Conservation (phyloP, 1,284 basidiomycete species). For the Trichosporon sp. region DNA sequence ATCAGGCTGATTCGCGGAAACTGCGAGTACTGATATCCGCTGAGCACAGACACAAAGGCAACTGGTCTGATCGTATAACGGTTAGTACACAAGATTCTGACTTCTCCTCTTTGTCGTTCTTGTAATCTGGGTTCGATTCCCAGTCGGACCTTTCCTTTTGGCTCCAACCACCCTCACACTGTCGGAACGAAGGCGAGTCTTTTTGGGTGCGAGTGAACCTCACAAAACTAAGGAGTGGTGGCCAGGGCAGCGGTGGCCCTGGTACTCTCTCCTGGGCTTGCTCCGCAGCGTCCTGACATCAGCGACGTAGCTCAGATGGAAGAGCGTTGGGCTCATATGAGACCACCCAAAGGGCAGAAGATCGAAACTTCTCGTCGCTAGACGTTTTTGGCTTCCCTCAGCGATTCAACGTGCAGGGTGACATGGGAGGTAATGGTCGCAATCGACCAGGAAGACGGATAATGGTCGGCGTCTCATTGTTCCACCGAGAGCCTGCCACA, state of each 20-base stretch:
- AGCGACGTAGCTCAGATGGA: constrained; percentile 20
- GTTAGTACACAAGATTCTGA: constrained; percentile 15
- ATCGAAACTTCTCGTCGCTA: constrained; percentile 20
- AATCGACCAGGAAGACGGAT: too few species aligned
- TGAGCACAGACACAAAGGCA: not conserved
- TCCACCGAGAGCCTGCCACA: too few species aligned
- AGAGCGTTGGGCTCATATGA: constrained; percentile 18
- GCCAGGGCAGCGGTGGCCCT: not conserved
- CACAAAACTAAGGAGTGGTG: too few species aligned
- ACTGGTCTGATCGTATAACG: constrained; percentile 13
- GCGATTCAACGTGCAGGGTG: too few species aligned
- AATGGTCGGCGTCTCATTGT: too few species aligned
- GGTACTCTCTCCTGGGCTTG: not conserved
- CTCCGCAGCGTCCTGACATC: not conserved
- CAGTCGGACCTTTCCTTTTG: constrained; percentile 10
- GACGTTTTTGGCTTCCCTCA: not conserved
- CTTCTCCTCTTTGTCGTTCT: not conserved
- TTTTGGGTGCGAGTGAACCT: too few species aligned
- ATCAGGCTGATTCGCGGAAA: too few species aligned
- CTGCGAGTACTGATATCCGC: not conserved
- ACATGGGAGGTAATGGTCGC: too few species aligned
- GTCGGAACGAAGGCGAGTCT: too few species aligned
- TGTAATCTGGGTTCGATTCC: constrained; percentile 15
- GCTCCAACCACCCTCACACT: too few species aligned
- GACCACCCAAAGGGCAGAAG: constrained; percentile 14